These are phyloP conservation scores for Lachancea quebecensis DNA, from an alignment of 805 yeast species.

Conservation along the genomic window DNA sequence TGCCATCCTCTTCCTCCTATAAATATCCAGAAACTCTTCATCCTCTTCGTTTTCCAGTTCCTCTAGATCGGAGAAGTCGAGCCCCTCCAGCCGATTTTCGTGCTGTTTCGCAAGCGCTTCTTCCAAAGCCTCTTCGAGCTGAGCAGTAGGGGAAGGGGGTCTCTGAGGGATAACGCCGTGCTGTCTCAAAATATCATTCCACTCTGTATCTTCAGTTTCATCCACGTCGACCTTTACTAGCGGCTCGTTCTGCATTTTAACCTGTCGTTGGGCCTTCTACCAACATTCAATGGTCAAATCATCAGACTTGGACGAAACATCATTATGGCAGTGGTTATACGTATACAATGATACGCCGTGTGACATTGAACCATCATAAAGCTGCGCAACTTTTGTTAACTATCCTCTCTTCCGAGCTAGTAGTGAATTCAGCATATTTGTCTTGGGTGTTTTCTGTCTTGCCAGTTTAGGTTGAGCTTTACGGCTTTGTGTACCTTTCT, in stretches of 20 bases:
- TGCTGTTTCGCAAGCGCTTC: constrained; percentile 76
- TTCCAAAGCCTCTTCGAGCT: constrained; percentile 79
- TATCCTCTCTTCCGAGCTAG: constrained; percentile 21
- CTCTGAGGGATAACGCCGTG: constrained; percentile 91
- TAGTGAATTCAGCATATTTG: constrained; percentile 24
- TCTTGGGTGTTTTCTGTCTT: constrained; percentile 25
- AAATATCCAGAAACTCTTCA: constrained; percentile 76
- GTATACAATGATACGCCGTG: not conserved
- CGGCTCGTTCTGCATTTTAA: constrained; percentile 36
- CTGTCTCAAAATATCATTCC: constrained; percentile 91
- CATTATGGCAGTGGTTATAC: no score
- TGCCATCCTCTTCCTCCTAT: constrained; percentile 69
- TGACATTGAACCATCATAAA: no score
- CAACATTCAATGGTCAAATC: not conserved
- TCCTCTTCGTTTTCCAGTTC: constrained; percentile 89
- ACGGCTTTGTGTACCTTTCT: not conserved
- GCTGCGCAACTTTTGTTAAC: not conserved
- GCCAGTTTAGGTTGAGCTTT: constrained; percentile 6
- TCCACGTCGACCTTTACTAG: constrained; percentile 81
- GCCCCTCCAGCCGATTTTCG: constrained; percentile 72
- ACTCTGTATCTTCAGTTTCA: constrained; percentile 95
- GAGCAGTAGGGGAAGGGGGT: constrained; percentile 81
- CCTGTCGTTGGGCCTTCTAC: not conserved
- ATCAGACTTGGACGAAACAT: not conserved
- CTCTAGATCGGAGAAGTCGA: constrained; percentile 74